Percentiles rank a stretch among this genome's conserved stretches.
Evolutionary conservation across 352 stramenopile genomes (phyloP).

Genomic region (Phytopythium sindhum): DNA sequence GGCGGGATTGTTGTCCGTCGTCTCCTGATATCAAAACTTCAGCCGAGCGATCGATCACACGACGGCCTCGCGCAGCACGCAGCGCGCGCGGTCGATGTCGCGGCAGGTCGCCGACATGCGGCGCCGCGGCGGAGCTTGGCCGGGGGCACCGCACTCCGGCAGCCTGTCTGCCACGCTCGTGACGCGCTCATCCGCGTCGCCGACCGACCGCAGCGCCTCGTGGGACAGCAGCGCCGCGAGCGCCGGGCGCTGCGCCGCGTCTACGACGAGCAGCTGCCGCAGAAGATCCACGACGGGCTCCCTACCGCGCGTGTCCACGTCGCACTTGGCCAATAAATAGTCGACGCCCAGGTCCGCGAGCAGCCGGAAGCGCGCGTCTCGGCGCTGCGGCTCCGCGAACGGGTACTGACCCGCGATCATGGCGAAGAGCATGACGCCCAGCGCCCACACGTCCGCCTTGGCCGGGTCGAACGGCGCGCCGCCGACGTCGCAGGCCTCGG

Average conservation of each 20-base stretch:
- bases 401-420: constrained; percentile 68
- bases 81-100: constrained; percentile 1
- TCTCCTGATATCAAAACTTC: background rate
- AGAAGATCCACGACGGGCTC: constrained; percentile 49
- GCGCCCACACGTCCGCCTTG: constrained; percentile 70
- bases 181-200: constrained; percentile 1
- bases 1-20: background rate
- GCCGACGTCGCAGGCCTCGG: constrained; percentile 40
- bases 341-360: constrained; percentile 55
- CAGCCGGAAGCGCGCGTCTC: constrained; percentile 54
- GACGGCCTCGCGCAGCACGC: constrained; percentile 6
- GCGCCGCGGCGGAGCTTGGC: background rate
- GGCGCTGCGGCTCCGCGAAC: constrained; percentile 49
- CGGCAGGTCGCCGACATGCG: constrained; percentile 8
- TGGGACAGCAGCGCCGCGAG: constrained; percentile 41
- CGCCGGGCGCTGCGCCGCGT: constrained; percentile 39
- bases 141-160: background rate
- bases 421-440: constrained; percentile 78
- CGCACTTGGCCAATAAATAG: constrained; percentile 63
- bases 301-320: constrained; percentile 43
- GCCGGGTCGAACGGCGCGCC: constrained; percentile 53
- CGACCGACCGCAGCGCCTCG: constrained; percentile 22
- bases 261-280: constrained; percentile 45
- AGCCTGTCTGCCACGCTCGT: background rate
- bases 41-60: background rate